phyloP scores from a whole-genome alignment of 208 protist species.

The Angomonas deanei region DNA sequence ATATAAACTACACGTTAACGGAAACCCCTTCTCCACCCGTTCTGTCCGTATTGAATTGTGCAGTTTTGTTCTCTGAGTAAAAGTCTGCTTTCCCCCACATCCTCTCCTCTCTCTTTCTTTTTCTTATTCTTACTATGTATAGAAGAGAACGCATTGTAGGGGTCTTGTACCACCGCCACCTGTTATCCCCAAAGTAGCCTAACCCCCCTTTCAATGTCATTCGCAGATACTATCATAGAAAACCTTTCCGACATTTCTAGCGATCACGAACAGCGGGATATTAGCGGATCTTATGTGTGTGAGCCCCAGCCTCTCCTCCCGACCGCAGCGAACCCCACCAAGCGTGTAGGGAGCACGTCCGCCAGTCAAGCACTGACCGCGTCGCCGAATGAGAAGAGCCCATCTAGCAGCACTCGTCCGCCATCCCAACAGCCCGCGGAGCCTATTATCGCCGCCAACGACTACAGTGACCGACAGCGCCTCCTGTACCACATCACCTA shows the following conservation, averaged over 20 bases:
- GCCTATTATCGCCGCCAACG: slow-evolving; percentile 42
- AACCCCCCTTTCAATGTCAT: slow-evolving; percentile 1
- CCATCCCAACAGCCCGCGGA: background rate
- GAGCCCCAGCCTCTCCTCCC: background rate
- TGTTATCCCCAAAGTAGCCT: background rate
- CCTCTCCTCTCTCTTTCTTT: background rate
- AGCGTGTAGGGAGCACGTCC: background rate
- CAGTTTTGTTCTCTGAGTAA: no score
- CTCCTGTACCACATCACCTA: slow-evolving; percentile 86
- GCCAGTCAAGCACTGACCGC: background rate
- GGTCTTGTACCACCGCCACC: background rate
- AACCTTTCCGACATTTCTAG: slow-evolving; percentile 9
- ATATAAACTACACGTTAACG: background rate
- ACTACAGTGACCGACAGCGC: slow-evolving; percentile 72
- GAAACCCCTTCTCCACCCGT: background rate
- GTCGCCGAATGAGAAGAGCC: background rate
- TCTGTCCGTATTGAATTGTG: background rate
- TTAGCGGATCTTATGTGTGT: background rate
- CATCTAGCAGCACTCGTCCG: background rate
- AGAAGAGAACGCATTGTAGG: no score
- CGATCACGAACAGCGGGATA: background rate
- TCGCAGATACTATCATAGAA: slow-evolving; percentile 9
- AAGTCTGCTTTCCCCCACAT: no score
- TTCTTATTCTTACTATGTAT: background rate
- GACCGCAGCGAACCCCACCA: background rate